Base-by-base conservation (phyloP, 2,329 filamentous ascomycete species). In the Microdochium nivale region DNA sequence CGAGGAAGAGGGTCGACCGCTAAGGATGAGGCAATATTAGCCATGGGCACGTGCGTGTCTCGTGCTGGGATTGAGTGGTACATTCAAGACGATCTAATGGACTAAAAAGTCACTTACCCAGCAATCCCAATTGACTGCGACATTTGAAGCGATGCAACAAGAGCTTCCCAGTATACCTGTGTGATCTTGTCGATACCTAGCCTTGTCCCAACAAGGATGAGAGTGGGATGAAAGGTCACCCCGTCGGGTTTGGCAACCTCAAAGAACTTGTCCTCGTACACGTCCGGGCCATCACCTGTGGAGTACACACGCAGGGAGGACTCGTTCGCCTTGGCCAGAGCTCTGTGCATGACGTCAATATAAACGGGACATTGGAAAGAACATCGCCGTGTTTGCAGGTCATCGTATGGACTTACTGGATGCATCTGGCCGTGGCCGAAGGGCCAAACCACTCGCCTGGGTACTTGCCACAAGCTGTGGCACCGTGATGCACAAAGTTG, bases 401-500 rank as follows among this genome's bases (percentile, higher is more conserved):
- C 35, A 30, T 30, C 27, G 27, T 30, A 5, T 30, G 27, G 47
- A 25, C 87, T 67, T 73, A 95, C 90, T 94, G 86, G 58, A 99
- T 96, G 67, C 94, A 97, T 52, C 86, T 83, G 47, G 94, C 91
- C 10, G 94, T 95, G 7, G 94, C 94, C 19, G 90, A 96, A n/a
- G 94, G 94, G 0, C 94, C 94, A 70, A 99, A 99, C 94, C 94
- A 99, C 70, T 97, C 90, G 35, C 94, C 94, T 0, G 94, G 94
- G 62, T 95, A 88, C 69, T 96, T 97, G 3, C 90, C 91, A 67
- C 94, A 99, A 2, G 87, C 86, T 33, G 80, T 77, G 24, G 90
- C 90, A 19, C 94, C 94, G 60, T 96, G 87, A 50, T 85, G 78
- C 33, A 99, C 94, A 62, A 99, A 99, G 55, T 86, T 88, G 63